Base-by-base conservation (phyloP, 2,329 filamentous ascomycete species). In the Proliferodiscus dingleyae region DNA sequence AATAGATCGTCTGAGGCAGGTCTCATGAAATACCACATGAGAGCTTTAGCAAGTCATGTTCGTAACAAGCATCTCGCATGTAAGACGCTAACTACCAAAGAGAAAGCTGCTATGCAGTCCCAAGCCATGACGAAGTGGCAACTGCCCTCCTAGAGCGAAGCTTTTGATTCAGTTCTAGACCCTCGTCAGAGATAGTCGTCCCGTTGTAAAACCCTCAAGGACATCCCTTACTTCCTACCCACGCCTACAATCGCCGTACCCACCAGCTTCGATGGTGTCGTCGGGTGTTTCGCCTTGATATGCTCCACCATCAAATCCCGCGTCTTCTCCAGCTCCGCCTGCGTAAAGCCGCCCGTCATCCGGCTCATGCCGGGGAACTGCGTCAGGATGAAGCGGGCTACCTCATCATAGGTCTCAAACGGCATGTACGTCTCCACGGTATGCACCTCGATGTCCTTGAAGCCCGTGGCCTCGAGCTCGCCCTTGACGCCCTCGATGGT, bases 171-270 rank as follows among this genome's bases (percentile, higher is more conserved):
- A n/a, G n/a, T n/a, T n/a, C n/a, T n/a, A n/a, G n/a, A n/a, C n/a
- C n/a, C n/a, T n/a, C n/a, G n/a, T n/a, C n/a, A n/a, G n/a, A n/a
- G n/a, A n/a, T n/a, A n/a, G n/a, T n/a, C n/a, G n/a, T n/a, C n/a
- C n/a, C n/a, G n/a, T n/a, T n/a, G n/a, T n/a, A n/a, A n/a, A n/a
- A n/a, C 26, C 26, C 26, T 13, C 26, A 28, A 28, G 13, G 7
- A 13, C 26, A 7, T 28, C 32, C 16, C 16, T 16, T 43, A 43
- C 40, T 47, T 47, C 40, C 30, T 47, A 15, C 45, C 40, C 8
- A 47, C 30, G 4, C 39, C 45, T 28, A 47, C 23, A 24, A 47
- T 43, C 6, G 45, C 45, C 16, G 38, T 34, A 9, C 45, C 45
- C 15, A 24, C 24, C 33, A 47, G 23, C 5, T 26, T 28, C 2